Base-by-base conservation (phyloP, 805 yeast species). In the Wickerhamiella parazyma region DNA sequence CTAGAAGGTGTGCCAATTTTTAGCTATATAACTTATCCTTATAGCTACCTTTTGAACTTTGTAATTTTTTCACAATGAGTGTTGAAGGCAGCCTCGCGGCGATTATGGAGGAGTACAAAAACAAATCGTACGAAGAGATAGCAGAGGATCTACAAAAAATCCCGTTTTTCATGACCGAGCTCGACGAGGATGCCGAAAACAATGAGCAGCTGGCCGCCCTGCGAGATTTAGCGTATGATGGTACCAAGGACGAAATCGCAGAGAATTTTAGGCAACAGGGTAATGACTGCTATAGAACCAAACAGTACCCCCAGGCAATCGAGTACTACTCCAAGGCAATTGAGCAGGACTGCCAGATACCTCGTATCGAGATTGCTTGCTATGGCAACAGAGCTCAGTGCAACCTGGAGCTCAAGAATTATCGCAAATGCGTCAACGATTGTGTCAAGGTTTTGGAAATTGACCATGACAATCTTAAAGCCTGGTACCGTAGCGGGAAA, bases 101-200 rank as follows among this genome's bases (percentile, higher is more conserved):
- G 52, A 41, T 36, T 51, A 41, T 48, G 6, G 53, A 47, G 12
- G 49, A 48, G 12, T 63, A 66, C 33, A 62, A 69, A 28, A 69
- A 73, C 45, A 81, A 81, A 55, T 63, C 83, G 1, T 68, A 80
- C 0, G 94, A 81, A 45, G 87, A 86, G 49, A 76, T 86, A 18
- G 68, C 83, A 65, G 64, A 67, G 14, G 94, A 85, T 51, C 64
- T 91, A 55, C 85, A 85, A 58, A 70, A 82, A 54, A 64, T 85
- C 58, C 98, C 98, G 7, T 81, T 91, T 53, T 91, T 91, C 67
- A 91, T 91, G 98, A 86, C 86, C 12, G 72, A 80, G 52, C 63
- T 85, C 14, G 93, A 81, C 54, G 82, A 75, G 24, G 73, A 76
- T 2, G 37, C 31, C 14, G 80, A 76, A 36, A 59, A 61, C 42